phyloP scores from a whole-genome alignment of 2,329 filamentous ascomycete species.

The Diplodia mutila region DNA sequence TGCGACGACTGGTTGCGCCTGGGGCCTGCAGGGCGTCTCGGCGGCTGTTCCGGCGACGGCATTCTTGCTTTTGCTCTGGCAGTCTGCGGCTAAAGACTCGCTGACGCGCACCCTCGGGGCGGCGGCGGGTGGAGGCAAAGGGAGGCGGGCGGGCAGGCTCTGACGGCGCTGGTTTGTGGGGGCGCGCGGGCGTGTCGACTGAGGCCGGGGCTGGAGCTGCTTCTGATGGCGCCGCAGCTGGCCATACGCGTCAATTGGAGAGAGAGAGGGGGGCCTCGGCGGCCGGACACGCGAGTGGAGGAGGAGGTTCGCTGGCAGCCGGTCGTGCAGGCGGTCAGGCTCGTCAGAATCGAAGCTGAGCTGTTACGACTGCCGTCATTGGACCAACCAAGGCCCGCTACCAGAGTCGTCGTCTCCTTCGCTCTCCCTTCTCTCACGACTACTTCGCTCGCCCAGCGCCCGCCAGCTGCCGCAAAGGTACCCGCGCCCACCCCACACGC shows the following conservation, averaged over 20 bases:
- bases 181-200: conserved; percentile 3
- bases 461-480: neutral
- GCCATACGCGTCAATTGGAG: conserved; percentile 22
- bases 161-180: conserved; percentile 18
- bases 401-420: neutral
- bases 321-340: conserved; percentile 22
- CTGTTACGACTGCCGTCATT: conserved; percentile 18
- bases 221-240: conserved; percentile 19
- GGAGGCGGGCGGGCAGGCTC: conserved; percentile 22
- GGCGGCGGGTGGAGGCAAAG: conserved; percentile 14
- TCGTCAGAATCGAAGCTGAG: conserved; percentile 19
- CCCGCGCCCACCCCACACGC: neutral
- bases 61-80: conserved; percentile 18
- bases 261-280: conserved; percentile 15
- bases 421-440: neutral
- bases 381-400: neutral
- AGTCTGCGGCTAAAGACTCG: conserved; percentile 13
- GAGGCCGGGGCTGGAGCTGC: conserved; percentile 13
- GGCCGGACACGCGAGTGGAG: conserved; percentile 18
- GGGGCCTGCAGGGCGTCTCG: conserved; percentile 42
- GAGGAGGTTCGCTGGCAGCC: conserved; percentile 24
- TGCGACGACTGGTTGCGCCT: conserved; percentile 39
- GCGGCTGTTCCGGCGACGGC: conserved; percentile 30
- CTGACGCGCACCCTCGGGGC: conserved; percentile 13
- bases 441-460: neutral